Percentiles rank a stretch among this genome's conserved stretches.
phyloP scores from a whole-genome alignment of 441 rosid species.

The Populus hybrid region DNA sequence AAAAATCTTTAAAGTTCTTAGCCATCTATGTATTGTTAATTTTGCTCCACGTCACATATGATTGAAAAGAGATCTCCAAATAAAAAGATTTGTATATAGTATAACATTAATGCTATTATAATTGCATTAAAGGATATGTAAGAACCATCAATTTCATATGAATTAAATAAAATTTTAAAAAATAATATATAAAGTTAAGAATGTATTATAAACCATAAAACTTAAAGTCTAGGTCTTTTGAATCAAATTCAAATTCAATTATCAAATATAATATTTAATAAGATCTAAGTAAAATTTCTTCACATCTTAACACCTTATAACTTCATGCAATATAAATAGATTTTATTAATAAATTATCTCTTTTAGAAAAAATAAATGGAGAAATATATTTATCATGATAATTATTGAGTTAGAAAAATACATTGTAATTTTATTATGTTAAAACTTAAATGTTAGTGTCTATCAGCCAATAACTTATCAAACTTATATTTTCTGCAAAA shows the following conservation, averaged over 20 bases:
- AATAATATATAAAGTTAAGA: neutral
- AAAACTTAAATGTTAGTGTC: neutral
- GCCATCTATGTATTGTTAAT: neutral
- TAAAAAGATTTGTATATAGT: too few species aligned
- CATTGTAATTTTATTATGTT: too few species aligned
- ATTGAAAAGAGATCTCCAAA: neutral
- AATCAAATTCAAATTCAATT: neutral
- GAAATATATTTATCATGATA: neutral
- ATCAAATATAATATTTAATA: neutral
- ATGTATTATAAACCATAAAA: too few species aligned
- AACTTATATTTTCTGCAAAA: too few species aligned
- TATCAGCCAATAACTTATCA: too few species aligned
- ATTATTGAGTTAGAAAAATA: neutral
- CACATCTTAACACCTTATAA: neutral
- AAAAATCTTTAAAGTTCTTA: neutral
- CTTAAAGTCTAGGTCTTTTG: neutral
- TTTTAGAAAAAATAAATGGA: neutral
- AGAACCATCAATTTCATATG: too few species aligned
- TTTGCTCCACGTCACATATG: neutral
- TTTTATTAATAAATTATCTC: too few species aligned
- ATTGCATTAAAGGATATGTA: neutral
- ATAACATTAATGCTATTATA: neutral
- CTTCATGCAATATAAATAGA: neutral
- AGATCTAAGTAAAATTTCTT: neutral
- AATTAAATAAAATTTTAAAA: too few species aligned